Base-by-base conservation (phyloP, 164 flowering plant species). In the Taxillus chinensis region DNA sequence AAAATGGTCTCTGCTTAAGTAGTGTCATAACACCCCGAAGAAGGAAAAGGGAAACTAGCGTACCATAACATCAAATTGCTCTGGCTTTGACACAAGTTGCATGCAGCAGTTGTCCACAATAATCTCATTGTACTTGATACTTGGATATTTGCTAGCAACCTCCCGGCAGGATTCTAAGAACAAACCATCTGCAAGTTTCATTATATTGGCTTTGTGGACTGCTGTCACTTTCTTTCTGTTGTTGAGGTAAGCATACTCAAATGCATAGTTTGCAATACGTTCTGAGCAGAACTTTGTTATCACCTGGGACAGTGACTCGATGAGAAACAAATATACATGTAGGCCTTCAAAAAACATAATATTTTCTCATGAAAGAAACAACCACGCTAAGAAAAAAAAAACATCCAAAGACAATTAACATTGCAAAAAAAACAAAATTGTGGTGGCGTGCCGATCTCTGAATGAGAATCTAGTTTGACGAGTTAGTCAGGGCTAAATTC, bases 41-140 rank as follows among this genome's bases (percentile, higher is more conserved):
- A 27, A 27, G 27, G 17, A 14, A 17, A 10, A 5, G 16, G n/a
- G 37, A 27, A 17, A 59, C 16, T 37, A 17, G 42, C 78, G 61
- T 81, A 91, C 98, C 98, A 91, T 91, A 60, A 91, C 98, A 71
- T 91, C 98, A 72, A 91, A 91, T 67, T 91, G 98, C 81, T 91
- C 98, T 7, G 98, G 98, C 77, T 83, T 91, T 58, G 98, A 79
- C 45, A 91, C 97, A 70, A 91, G 96, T 65, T 91, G 97, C 97
- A 91, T 91, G 69, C 96, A 91, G 78, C 96, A 89, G 73, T 91
- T 91, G 69, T 91, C 97, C 67, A 91, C 96, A 69, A 91, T 91
- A 62, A 91, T 83, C 68, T 91, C 97, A 60, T 83, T 84, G 73
- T 89, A 92, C 68, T 72, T 77, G 68, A 92, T 89, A 14, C 92